Conservation (phyloP, 192 early-diverging fungal genomes). For the Entomortierella beljakovae region DNA sequence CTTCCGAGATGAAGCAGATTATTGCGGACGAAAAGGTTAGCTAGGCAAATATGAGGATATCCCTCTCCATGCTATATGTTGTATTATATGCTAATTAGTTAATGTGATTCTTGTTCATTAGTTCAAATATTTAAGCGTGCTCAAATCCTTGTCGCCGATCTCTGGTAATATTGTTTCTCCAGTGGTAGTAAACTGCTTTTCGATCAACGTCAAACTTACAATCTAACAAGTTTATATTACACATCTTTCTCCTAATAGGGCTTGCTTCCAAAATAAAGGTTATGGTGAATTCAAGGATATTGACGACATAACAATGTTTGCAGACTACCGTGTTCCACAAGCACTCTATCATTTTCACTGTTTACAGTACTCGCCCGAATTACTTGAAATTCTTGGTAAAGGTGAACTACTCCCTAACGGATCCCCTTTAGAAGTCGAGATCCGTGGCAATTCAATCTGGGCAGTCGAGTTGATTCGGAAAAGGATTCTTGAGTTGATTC, state of each 20-base stretch:
- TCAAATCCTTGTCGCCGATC: slow-evolving; percentile 87
- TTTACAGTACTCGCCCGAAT: slow-evolving; percentile 72
- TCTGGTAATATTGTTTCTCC: slow-evolving; percentile 64
- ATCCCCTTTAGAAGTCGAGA: slow-evolving; percentile 79
- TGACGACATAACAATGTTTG: slow-evolving; percentile 90
- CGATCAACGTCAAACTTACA: neutral
- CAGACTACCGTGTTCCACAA: slow-evolving; percentile 87
- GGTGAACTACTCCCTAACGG: slow-evolving; percentile 66
- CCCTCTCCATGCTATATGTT: no score
- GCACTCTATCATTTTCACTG: slow-evolving; percentile 76
- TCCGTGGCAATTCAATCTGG: slow-evolving; percentile 80
- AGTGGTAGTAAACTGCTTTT: no score
- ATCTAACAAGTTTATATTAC: neutral
- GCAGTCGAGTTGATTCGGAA: slow-evolving; percentile 74
- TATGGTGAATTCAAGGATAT: slow-evolving; percentile 78
- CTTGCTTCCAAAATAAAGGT: slow-evolving; percentile 79
- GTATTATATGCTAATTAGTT: no score
- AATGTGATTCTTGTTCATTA: neutral
- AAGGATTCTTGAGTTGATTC: slow-evolving; percentile 53
- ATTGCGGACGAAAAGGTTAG: slow-evolving; percentile 65
- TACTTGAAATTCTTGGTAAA: slow-evolving; percentile 58
- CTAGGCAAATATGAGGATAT: neutral
- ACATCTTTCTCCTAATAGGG: slow-evolving; percentile 54
- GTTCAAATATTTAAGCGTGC: slow-evolving; percentile 83
- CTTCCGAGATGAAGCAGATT: slow-evolving; percentile 74